These are phyloP conservation scores for Colletotrichum falcatum DNA, from an alignment of 2,329 filamentous ascomycete species.

Conservation along the genomic window DNA sequence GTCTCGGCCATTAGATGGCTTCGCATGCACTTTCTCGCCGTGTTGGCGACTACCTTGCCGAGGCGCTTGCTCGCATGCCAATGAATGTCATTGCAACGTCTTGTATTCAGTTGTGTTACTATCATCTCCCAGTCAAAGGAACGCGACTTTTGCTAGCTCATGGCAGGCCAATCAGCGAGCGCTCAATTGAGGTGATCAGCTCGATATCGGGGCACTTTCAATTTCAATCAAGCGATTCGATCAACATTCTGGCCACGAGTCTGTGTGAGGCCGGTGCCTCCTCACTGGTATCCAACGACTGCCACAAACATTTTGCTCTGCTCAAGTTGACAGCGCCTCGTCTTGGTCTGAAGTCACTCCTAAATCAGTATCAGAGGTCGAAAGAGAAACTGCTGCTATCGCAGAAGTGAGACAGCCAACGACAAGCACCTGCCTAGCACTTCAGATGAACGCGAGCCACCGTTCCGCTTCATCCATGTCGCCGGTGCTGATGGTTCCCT, in stretches of 20 bases:
- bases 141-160: no score
- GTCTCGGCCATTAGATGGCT: not conserved
- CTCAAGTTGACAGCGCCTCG: not conserved
- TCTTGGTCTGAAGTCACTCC: not conserved
- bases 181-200: not conserved
- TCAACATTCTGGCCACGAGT: not conserved
- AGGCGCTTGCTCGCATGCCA: slow-evolving; percentile 30
- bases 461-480: not conserved
- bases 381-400: not conserved
- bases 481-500: not conserved
- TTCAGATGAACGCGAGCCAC: not conserved
- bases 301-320: no score
- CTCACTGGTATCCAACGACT: not conserved
- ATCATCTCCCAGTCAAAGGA: not conserved
- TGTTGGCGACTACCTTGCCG: not conserved
- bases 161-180: not conserved
- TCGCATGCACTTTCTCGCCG: slow-evolving; percentile 12
- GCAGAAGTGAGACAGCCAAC: no score
- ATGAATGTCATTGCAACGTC: slow-evolving; percentile 4
- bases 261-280: no score
- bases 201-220: not conserved
- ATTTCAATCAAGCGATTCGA: not conserved
- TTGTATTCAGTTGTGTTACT: not conserved
- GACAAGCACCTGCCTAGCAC: no score
- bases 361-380: not conserved